Base-by-base conservation (phyloP, 31 red algal genomes). In the Asparagopsis taxiformis region DNA sequence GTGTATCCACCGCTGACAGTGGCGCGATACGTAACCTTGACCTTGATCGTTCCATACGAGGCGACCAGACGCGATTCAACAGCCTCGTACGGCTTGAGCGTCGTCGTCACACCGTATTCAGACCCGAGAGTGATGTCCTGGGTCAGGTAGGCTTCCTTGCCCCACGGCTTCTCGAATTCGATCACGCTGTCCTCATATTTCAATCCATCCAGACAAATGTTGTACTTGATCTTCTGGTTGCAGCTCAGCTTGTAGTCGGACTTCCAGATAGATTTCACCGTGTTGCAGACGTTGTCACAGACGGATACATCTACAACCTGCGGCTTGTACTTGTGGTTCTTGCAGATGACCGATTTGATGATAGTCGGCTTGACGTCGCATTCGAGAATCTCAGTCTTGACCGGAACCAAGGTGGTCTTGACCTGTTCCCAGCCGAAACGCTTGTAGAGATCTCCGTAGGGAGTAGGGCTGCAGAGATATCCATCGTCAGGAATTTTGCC, bases 301-400 rank as follows among this genome's bases (percentile, higher is more conserved):
- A 46, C 41, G 41, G 41, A 46, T 13, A 46, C 41, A 46, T 46
- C 41, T 9, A 46, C 41, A 9, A 46, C 41, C 13, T 46, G 6
- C 41, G 41, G 41, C 41, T 46, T 46, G 13, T 46, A 46, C 41
- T 46, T 46, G 41, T 46, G 41, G 41, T 46, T 46, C 41, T 46
- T 46, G 41, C 41, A 46, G 8, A 46, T 13, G 13, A 46, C 13
- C 6, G 41, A 46, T 46, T 46, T 46, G 41, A 46, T 46, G 41
- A 46, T 46, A 46, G 41, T 9, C 13, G 6, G 6, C 41, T 46
- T 46, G 8, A 13, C 13, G 13, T 13, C 13, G 41, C 41, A 46
- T 6, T 46, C 41, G 13, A 46, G 41, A 13, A 46, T 46, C 41
- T 46, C 41, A 46, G 13, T 13, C 8, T 46, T 46, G 13, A 46